A percentile compares a stretch with the other conserved stretches of the same genome.
Conservation (phyloP, 2,329 filamentous ascomycete species). For the Botrytis cinerea region DNA sequence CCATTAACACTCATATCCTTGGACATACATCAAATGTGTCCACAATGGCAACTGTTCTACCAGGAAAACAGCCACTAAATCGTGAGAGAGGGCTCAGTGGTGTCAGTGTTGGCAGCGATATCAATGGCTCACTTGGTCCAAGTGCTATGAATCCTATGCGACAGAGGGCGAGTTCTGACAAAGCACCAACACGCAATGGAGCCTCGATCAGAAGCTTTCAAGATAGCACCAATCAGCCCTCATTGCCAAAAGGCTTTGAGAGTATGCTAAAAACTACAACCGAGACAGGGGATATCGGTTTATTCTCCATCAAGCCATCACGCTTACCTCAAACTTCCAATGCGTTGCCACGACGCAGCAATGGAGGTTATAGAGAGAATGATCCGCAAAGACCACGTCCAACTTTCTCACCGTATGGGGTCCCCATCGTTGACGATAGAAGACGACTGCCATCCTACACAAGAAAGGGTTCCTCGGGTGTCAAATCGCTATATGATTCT, state of each 20-base stretch:
- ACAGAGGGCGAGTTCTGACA: conserved; percentile 30
- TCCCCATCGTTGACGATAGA: conserved; percentile 46
- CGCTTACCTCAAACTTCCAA: conserved; percentile 36
- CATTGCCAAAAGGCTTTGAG: conserved; percentile 57
- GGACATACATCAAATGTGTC: conserved; percentile 26
- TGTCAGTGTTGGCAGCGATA: neutral
- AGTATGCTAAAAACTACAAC: conserved; percentile 67
- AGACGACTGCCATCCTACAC: conserved; percentile 50
- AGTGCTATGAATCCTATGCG: conserved; percentile 25
- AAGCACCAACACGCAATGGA: conserved; percentile 34
- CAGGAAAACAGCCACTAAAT: conserved; percentile 23
- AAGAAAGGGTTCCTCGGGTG: conserved; percentile 54
- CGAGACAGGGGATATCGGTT: conserved; percentile 64
- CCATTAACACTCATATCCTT: conserved; percentile 18
- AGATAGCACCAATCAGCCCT: conserved; percentile 45
- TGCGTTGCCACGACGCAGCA: conserved; percentile 32
- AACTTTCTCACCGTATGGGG: conserved; percentile 34
- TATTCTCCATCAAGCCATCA: conserved; percentile 56
- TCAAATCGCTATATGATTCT: conserved; percentile 57
- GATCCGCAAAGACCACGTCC: conserved; percentile 30
- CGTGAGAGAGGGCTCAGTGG: conserved; percentile 16
- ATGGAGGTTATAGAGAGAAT: conserved; percentile 28
- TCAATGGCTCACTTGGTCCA: neutral
- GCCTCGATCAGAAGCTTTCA: conserved; percentile 47
- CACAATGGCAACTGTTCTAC: conserved; percentile 33